A percentile compares a stretch with the other conserved stretches of the same genome.
phyloP scores from a whole-genome alignment of 1,139 yeast species.

The Candida sanyaensis region DNA sequence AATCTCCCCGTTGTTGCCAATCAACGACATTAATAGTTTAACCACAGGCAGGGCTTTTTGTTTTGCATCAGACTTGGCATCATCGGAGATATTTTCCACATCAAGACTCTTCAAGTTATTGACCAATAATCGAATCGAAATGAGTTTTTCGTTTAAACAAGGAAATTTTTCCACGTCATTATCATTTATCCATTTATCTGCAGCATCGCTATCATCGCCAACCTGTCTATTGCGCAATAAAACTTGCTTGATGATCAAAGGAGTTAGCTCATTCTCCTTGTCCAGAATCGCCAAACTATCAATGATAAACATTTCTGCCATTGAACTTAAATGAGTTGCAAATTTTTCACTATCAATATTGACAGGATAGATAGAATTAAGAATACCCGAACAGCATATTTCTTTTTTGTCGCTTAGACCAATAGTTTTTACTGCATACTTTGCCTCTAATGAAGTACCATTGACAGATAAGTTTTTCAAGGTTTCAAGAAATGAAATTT shows the following conservation, averaged over 20 bases:
- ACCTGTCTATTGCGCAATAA: slow-evolving; percentile 49
- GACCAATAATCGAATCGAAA: slow-evolving; percentile 61
- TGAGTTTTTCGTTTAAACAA: slow-evolving; percentile 46
- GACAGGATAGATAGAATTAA: slow-evolving; percentile 53
- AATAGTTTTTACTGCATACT: slow-evolving; percentile 64
- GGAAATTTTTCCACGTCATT: slow-evolving; percentile 43
- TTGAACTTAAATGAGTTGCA: slow-evolving; percentile 57
- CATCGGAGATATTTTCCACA: slow-evolving; percentile 23
- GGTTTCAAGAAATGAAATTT: slow-evolving; percentile 36
- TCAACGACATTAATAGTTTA: slow-evolving; percentile 64
- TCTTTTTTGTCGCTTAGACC: slow-evolving; percentile 48
- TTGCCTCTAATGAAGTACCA: slow-evolving; percentile 66
- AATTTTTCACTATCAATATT: slow-evolving; percentile 37
- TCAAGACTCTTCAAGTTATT: slow-evolving; percentile 60
- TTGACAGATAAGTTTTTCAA: slow-evolving; percentile 45
- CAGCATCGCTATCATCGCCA: slow-evolving; percentile 23
- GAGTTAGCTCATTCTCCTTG: slow-evolving; percentile 58
- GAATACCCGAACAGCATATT: slow-evolving; percentile 36
- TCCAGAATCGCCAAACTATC: slow-evolving; percentile 55
- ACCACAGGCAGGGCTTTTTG: slow-evolving; percentile 60
- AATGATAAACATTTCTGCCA: slow-evolving; percentile 62
- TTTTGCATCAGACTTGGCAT: slow-evolving; percentile 30
- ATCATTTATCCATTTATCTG: slow-evolving; percentile 49
- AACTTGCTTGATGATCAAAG: slow-evolving; percentile 60
- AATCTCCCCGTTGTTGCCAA: slow-evolving; percentile 84